Evolutionary conservation across 179 eudicot species (phyloP).

Genomic region (Gypsophila paniculata): DNA sequence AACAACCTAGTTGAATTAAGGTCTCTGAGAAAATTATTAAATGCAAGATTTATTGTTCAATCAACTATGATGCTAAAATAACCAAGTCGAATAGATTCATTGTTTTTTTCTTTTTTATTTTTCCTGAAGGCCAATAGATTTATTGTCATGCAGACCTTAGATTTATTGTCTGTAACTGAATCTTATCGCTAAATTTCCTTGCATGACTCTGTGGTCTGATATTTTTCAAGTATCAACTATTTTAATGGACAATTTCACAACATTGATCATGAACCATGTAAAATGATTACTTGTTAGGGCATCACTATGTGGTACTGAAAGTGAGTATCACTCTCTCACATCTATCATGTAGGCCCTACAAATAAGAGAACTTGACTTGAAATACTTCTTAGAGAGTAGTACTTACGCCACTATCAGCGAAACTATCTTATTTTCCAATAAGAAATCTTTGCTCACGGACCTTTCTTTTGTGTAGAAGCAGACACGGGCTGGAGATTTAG

Average conservation of each 20-base stretch:
- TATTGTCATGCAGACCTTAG: background rate
- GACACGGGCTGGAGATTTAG: constrained; percentile 5
- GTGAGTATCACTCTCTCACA: too few relatives aligned
- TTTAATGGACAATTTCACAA: too few relatives aligned
- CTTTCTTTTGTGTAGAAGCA: background rate
- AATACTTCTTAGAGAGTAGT: background rate
- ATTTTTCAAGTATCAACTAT: too few relatives aligned
- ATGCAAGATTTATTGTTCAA: background rate
- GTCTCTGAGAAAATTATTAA: background rate
- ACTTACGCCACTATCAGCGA: background rate
- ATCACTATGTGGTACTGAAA: too few relatives aligned
- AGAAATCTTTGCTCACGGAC: background rate
- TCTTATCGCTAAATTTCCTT: background rate
- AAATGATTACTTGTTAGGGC: too few relatives aligned
- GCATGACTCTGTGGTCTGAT: background rate
- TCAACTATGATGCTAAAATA: background rate
- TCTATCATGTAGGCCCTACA: background rate
- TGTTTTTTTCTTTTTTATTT: background rate
- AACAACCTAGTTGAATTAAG: background rate
- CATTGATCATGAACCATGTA: too few relatives aligned
- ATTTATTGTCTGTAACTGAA: background rate
- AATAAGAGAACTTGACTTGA: background rate
- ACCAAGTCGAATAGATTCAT: background rate
- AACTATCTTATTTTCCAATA: background rate
- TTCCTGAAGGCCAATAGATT: background rate